Conservation (phyloP, 2,329 filamentous ascomycete genomes). For the Aspergillus ochraceus region DNA sequence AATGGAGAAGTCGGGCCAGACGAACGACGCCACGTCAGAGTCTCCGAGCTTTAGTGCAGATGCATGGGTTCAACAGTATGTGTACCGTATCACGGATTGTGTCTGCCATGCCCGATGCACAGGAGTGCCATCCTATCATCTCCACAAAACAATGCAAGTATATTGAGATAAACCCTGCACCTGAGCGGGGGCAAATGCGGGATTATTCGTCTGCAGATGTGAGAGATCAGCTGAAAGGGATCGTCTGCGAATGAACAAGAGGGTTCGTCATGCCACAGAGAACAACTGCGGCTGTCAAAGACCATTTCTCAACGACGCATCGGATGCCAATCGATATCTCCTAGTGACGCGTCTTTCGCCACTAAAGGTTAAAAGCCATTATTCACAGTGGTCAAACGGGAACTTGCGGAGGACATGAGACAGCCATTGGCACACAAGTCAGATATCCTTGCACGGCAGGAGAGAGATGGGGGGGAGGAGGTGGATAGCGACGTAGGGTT, state of each 20-base stretch:
- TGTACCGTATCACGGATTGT: constrained; percentile 35
- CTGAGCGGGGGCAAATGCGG: constrained; percentile 38
- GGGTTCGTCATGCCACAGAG: constrained; percentile 21
- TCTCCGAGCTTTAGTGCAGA: constrained; percentile 39
- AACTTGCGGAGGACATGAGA: constrained; percentile 27
- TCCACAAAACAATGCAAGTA: constrained; percentile 24
- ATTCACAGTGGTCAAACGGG: constrained; percentile 27
- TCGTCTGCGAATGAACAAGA: constrained; percentile 23
- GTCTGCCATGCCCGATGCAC: constrained; percentile 33
- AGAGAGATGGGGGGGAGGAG: constrained; percentile 10
- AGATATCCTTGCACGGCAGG: constrained; percentile 14
- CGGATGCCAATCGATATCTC: constrained; percentile 31
- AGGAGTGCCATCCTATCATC: constrained; percentile 34
- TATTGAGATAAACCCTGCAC: constrained; percentile 36
- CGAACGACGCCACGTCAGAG: constrained; percentile 43
- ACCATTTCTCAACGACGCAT: constrained; percentile 16
- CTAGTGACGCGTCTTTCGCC: constrained; percentile 34
- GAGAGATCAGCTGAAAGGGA: constrained; percentile 44
- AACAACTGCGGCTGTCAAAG: constrained; percentile 14
- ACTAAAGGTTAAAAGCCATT: constrained; percentile 29
- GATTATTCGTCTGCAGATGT: constrained; percentile 40
- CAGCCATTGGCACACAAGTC: constrained; percentile 15
- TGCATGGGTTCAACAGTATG: constrained; percentile 38
- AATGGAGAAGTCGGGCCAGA: constrained; percentile 31
- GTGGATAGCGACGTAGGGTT: constrained; percentile 19